These are phyloP conservation scores for Talaromyces islandicus DNA, from an alignment of 2,329 filamentous ascomycete species.

Conservation along the genomic window DNA sequence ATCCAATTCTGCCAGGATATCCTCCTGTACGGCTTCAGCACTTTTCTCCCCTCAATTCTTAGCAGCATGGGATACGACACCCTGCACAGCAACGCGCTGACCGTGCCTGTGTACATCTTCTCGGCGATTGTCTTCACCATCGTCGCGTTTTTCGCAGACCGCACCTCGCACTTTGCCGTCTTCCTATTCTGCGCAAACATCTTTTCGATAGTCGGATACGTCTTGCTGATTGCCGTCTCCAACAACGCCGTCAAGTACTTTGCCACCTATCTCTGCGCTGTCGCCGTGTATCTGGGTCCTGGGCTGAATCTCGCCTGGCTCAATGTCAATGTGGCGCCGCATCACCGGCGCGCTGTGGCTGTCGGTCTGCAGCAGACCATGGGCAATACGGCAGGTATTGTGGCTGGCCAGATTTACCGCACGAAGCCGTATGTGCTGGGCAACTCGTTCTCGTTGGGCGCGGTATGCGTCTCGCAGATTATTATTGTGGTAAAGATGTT, in stretches of 20 bases:
- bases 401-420: slow-evolving; percentile 43
- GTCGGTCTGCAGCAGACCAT: slow-evolving; percentile 44
- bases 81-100: slow-evolving; percentile 49
- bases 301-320: slow-evolving; percentile 45
- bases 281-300: slow-evolving; percentile 44
- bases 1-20: slow-evolving; percentile 51
- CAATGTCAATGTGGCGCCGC: slow-evolving; percentile 43
- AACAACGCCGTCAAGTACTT: slow-evolving; percentile 45
- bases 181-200: slow-evolving; percentile 33
- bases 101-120: slow-evolving; percentile 52
- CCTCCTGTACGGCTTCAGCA: slow-evolving; percentile 52
- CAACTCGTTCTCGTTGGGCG: slow-evolving; percentile 32
- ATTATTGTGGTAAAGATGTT: slow-evolving; percentile 36
- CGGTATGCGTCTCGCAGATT: slow-evolving; percentile 28
- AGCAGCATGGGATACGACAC: slow-evolving; percentile 46
- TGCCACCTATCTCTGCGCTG: slow-evolving; percentile 44
- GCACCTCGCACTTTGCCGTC: slow-evolving; percentile 26
- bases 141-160: slow-evolving; percentile 45
- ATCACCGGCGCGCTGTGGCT: slow-evolving; percentile 44
- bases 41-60: slow-evolving; percentile 53
- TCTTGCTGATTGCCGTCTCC: slow-evolving; percentile 44
- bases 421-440: slow-evolving; percentile 30
- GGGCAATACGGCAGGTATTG: slow-evolving; percentile 45
- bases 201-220: slow-evolving; percentile 46
- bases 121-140: slow-evolving; percentile 43